Conservation (phyloP, 140 eudicot species). For the Flaveria floridana region DNA sequence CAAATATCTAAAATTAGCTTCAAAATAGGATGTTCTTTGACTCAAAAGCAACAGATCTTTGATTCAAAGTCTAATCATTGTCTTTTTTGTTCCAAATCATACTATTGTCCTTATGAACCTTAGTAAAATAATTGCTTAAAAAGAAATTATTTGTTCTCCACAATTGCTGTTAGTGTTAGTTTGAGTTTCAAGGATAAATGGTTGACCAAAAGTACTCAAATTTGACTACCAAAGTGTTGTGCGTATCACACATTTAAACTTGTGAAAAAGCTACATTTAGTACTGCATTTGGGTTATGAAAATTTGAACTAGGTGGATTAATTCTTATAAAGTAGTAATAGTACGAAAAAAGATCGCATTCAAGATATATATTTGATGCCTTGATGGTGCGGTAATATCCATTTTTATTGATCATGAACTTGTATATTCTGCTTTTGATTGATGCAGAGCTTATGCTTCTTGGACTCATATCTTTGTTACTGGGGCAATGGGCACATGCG, state of each 20-base stretch:
- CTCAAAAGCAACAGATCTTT: conserved; percentile 9
- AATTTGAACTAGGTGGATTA: conserved; percentile 1
- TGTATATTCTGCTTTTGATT: background rate
- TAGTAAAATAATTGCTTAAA: background rate
- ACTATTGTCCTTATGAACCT: conserved; percentile 11
- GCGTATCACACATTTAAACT: background rate
- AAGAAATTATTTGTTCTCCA: background rate
- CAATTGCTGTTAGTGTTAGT: conserved; percentile 15
- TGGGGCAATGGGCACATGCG: conserved; percentile 92
- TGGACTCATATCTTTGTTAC: conserved; percentile 87
- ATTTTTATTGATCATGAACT: background rate
- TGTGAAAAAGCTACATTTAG: conserved; percentile 4
- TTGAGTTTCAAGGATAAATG: conserved; percentile 2
- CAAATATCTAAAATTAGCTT: background rate
- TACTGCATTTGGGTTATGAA: background rate
- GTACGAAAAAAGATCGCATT: background rate
- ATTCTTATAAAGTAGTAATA: conserved; percentile 1
- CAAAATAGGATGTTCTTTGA: conserved; percentile 20
- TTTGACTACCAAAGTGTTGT: background rate
- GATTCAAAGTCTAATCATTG: background rate
- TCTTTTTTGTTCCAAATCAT: background rate
- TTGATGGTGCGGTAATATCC: background rate
- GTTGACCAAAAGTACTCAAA: conserved; percentile 17
- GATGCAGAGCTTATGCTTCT: conserved; percentile 93
- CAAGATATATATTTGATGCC: background rate